phyloP scores from a whole-genome alignment of 208 protist species.

The Trypanosoma mega region DNA sequence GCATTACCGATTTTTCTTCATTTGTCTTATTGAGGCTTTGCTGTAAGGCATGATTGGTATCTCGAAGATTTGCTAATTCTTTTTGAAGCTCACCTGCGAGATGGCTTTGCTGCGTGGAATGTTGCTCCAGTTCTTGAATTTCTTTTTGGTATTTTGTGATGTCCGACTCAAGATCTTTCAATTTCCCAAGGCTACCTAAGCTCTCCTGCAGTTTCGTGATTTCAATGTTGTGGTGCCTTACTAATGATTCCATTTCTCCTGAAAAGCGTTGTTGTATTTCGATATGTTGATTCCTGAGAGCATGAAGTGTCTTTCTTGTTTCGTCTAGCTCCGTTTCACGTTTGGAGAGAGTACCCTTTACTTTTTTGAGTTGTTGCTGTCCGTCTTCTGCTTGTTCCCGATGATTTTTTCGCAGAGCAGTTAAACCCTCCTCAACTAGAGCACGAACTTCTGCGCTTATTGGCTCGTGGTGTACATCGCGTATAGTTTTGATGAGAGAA shows the following conservation, averaged over 20 bases:
- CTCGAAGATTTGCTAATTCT: slow-evolving; percentile 8
- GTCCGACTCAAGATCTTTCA: not conserved
- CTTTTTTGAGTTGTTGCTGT: slow-evolving; percentile 9
- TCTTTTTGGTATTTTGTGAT: slow-evolving; percentile 14
- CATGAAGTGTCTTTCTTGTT: not conserved
- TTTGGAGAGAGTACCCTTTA: not conserved
- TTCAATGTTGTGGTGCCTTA: slow-evolving; percentile 14
- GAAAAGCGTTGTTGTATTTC: slow-evolving; percentile 21
- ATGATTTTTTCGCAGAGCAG: slow-evolving; percentile 1
- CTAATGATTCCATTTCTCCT: slow-evolving; percentile 14
- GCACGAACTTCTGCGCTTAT: slow-evolving; percentile 13
- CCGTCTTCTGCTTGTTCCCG: not conserved
- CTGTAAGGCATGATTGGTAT: slow-evolving; percentile 5
- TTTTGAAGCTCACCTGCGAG: slow-evolving; percentile 9
- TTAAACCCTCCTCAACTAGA: slow-evolving; percentile 5
- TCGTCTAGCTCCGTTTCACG: slow-evolving; percentile 2
- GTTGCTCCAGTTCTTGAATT: slow-evolving; percentile 13
- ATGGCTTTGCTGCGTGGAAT: slow-evolving; percentile 8
- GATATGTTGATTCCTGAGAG: slow-evolving; percentile 18
- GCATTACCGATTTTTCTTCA: not conserved
- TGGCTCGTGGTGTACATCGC: not conserved
- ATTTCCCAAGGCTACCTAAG: not conserved
- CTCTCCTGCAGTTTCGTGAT: slow-evolving; percentile 2
- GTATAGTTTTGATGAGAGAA: slow-evolving; percentile 11
- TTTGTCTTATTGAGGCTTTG: not conserved